Percentiles rank a stretch among this genome's conserved stretches.
phyloP scores from a whole-genome alignment of 768 basidiomycete genomes.

The Termitomyces bulborhizus region DNA sequence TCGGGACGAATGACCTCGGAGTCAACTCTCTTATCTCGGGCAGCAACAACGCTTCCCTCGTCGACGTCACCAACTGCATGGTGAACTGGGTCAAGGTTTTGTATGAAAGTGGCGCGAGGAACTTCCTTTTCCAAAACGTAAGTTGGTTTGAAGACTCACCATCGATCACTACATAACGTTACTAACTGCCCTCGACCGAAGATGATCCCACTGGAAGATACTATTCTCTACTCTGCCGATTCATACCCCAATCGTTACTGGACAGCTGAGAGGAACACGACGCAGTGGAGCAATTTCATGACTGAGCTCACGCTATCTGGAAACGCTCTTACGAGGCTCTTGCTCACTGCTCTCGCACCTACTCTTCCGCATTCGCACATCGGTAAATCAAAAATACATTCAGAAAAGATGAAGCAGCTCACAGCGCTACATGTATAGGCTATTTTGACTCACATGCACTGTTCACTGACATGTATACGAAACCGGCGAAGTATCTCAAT shows the following conservation, averaged over 20 bases:
- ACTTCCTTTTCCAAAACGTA: slow-evolving; percentile 68
- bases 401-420: not conserved
- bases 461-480: slow-evolving; percentile 50
- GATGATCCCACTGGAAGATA: slow-evolving; percentile 53
- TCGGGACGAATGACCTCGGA: slow-evolving; percentile 64
- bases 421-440: slow-evolving; percentile 23
- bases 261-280: slow-evolving; percentile 44
- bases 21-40: slow-evolving; percentile 48
- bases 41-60: slow-evolving; percentile 43
- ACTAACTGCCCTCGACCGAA: slow-evolving; percentile 11
- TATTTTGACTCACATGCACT: slow-evolving; percentile 57
- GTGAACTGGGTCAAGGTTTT: slow-evolving; percentile 53
- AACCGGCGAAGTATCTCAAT: slow-evolving; percentile 51
- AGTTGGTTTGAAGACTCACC: slow-evolving; percentile 16
- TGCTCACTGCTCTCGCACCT: slow-evolving; percentile 43
- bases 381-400: slow-evolving; percentile 28
- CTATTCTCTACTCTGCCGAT: slow-evolving; percentile 38
- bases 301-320: slow-evolving; percentile 44
- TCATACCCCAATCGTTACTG: slow-evolving; percentile 49
- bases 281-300: slow-evolving; percentile 54
- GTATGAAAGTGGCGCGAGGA: slow-evolving; percentile 53
- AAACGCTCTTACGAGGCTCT: slow-evolving; percentile 44
- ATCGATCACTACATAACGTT: not conserved
- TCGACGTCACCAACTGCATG: slow-evolving; percentile 51
- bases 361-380: slow-evolving; percentile 48